phyloP scores from a whole-genome alignment of 495 filamentous ascomycete species.

The Tuber aestivum region DNA sequence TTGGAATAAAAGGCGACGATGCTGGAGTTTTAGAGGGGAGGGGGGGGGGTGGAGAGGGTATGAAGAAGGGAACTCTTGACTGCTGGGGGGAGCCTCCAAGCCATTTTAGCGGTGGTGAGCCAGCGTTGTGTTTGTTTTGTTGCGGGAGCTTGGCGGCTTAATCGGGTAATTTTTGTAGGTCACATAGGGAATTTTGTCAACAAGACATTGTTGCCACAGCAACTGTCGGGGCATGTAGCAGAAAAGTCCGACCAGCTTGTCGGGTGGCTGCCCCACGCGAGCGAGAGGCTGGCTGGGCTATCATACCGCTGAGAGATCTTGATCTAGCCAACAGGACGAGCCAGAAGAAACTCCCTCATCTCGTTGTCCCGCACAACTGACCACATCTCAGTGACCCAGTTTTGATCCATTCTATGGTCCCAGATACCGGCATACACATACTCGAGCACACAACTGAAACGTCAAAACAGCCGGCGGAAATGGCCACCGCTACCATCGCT shows the following conservation, averaged over 20 bases:
- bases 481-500: slow-evolving; percentile 1
- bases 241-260: slow-evolving; percentile 7
- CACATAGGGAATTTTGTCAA: slow-evolving; percentile 18
- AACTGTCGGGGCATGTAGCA: slow-evolving; percentile 4
- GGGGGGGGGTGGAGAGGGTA: slow-evolving; percentile 13
- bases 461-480: neutral
- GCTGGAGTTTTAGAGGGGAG: slow-evolving; percentile 8
- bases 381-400: slow-evolving; percentile 1
- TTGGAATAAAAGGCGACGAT: slow-evolving; percentile 5
- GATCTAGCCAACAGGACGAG: slow-evolving; percentile 14
- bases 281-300: no score
- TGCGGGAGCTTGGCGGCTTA: slow-evolving; percentile 22
- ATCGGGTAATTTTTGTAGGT: slow-evolving; percentile 10
- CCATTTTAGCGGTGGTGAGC: slow-evolving; percentile 32
- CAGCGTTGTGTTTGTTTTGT: slow-evolving; percentile 37
- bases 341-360: slow-evolving; percentile 5
- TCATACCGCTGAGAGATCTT: neutral
- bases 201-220: slow-evolving; percentile 14
- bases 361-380: slow-evolving; percentile 22
- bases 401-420: slow-evolving; percentile 5
- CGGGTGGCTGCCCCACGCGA: neutral
- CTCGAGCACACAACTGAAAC: no score
- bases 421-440: neutral
- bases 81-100: slow-evolving; percentile 27
- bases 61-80: slow-evolving; percentile 9